Conservation (phyloP, 768 basidiomycete species). For the Leccinum variicolor region DNA sequence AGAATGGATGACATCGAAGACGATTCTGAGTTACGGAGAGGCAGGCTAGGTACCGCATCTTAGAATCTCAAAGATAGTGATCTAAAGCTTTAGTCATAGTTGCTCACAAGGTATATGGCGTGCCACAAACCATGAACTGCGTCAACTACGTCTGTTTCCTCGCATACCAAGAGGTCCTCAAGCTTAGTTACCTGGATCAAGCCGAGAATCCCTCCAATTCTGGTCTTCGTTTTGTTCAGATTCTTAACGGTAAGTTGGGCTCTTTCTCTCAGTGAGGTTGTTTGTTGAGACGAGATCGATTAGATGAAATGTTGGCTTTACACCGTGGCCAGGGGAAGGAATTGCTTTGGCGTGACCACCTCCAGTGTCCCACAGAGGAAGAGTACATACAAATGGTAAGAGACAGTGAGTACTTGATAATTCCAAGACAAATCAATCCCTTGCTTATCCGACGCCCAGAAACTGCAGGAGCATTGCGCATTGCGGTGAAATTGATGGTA, state of each 20-base stretch:
- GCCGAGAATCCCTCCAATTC: slow-evolving; percentile 11
- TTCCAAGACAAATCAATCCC: background rate
- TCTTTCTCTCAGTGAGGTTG: background rate
- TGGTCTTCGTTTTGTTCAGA: slow-evolving; percentile 53
- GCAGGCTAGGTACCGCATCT: slow-evolving; percentile 65
- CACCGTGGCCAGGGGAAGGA: slow-evolving; percentile 95
- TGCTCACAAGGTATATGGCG: slow-evolving; percentile 95
- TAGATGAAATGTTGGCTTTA: slow-evolving; percentile 72
- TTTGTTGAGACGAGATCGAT: background rate
- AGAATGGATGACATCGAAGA: slow-evolving; percentile 97
- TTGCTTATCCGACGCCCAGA: slow-evolving; percentile 45
- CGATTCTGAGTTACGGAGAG: slow-evolving; percentile 80
- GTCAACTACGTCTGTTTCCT: slow-evolving; percentile 98
- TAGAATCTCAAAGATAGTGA: background rate
- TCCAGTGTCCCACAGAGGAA: slow-evolving; percentile 89
- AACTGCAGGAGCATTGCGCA: slow-evolving; percentile 88
- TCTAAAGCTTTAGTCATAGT: slow-evolving; percentile 41
- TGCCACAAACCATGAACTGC: slow-evolving; percentile 94
- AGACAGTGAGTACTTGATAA: slow-evolving; percentile 58
- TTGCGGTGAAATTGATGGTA: slow-evolving; percentile 96
- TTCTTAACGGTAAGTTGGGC: slow-evolving; percentile 63
- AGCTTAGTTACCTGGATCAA: slow-evolving; percentile 9
- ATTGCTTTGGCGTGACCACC: slow-evolving; percentile 86
- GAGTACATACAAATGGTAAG: slow-evolving; percentile 96
- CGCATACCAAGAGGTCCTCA: slow-evolving; percentile 79